Conservation (phyloP, 148 eudicot genomes). For the Bassia scoparia region DNA sequence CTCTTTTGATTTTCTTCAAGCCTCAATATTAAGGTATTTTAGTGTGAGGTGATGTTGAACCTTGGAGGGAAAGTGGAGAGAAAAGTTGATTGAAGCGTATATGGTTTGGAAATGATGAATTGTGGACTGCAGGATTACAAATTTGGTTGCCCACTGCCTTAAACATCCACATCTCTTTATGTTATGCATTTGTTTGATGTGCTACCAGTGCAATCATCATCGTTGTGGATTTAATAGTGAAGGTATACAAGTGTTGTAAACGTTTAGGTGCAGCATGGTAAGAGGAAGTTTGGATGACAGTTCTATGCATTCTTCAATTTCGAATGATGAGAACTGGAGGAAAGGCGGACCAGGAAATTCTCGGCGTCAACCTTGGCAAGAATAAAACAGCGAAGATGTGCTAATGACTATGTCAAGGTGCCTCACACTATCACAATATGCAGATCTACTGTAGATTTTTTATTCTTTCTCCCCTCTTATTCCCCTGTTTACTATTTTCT, state of each 20-base stretch:
- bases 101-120: background rate
- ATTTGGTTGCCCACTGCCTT: background rate
- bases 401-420: constrained; percentile 99
- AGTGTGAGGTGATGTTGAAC: background rate
- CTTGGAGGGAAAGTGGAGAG: background rate
- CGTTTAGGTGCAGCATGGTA: constrained; percentile 97
- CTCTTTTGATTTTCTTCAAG: background rate
- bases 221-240: constrained; percentile 97
- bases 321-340: constrained; percentile 85
- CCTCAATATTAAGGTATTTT: background rate
- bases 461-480: background rate
- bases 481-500: background rate
- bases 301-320: constrained; percentile 55
- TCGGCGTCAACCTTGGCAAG: constrained; percentile 96
- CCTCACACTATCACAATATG: constrained; percentile 98
- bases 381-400: constrained; percentile 95
- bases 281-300: constrained; percentile 90
- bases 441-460: constrained; percentile 76
- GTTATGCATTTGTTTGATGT: constrained; percentile 10
- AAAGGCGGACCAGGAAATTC: constrained; percentile 97
- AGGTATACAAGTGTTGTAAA: constrained; percentile 92
- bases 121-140: background rate
- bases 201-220: constrained; percentile 78
- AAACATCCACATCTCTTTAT: background rate
- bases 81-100: background rate